Evolutionary conservation across 768 basidiomycete genomes (phyloP).

Genomic region (Mycena vitilis): DNA sequence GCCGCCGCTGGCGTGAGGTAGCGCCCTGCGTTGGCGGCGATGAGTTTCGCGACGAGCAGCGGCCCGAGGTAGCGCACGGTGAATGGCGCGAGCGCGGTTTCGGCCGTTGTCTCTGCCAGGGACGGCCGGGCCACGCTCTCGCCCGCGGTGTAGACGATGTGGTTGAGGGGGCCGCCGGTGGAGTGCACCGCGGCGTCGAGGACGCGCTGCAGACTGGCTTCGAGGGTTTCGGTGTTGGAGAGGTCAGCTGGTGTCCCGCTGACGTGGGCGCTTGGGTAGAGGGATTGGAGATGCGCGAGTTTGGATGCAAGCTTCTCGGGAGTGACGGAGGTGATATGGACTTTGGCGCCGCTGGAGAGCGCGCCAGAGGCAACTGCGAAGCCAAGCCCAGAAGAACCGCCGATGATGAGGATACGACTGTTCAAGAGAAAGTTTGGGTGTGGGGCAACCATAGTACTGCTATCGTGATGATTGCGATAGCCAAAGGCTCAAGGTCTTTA

Average conservation of each 20-base stretch:
- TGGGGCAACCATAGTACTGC: too few relatives aligned
- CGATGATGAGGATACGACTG: constrained; percentile 5
- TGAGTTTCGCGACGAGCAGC: constrained; percentile 7
- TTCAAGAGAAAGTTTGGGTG: constrained; percentile 15
- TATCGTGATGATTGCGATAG: too few relatives aligned
- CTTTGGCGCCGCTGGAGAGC: constrained; percentile 12
- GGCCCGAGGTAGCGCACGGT: constrained; percentile 13
- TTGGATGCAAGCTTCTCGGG: constrained; percentile 1
- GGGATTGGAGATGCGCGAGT: constrained; percentile 8
- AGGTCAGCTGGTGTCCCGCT: constrained; percentile 12
- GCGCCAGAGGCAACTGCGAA: constrained; percentile 16
- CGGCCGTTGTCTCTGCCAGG: constrained; percentile 1
- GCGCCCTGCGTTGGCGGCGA: constrained; percentile 13
- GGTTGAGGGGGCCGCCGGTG: constrained; percentile 15
- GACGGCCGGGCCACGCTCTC: not conserved
- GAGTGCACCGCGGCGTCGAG: too few relatives aligned
- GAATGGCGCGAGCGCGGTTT: not conserved
- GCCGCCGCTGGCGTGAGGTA: not conserved
- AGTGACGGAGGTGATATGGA: constrained; percentile 12
- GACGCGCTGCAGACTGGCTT: constrained; percentile 4
- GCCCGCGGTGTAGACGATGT: constrained; percentile 3
- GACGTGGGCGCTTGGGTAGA: constrained; percentile 15
- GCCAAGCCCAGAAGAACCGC: constrained; percentile 10
- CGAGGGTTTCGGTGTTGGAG: constrained; percentile 10
- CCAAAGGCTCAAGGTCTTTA: too few relatives aligned